Base-by-base conservation (phyloP, 2,329 filamentous ascomycete species). In the Pseudogymnoascus sp. region DNA sequence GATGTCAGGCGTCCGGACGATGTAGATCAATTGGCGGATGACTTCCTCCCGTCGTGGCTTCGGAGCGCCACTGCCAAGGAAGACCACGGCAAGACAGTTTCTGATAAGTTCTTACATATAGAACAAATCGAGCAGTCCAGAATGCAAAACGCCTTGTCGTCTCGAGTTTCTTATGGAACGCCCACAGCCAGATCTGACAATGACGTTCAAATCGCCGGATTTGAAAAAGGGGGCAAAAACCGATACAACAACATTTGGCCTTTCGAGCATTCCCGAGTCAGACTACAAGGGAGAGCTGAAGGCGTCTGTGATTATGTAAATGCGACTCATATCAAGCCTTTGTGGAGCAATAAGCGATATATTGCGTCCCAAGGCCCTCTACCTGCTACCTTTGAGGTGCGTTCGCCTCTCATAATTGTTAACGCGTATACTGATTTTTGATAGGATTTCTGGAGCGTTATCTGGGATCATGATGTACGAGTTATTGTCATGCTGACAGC, bases 201-300 rank as follows among this genome's bases (percentile, higher is more conserved):
- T 33, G 63, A 67, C 59, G 84, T 96, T 6, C 88, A 91, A 69
- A 86, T 99, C 60, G 95, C 90, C 0, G 95, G 95, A 6, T 89
- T 99, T 31, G 95, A 99, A 71, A 95, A 97, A 74, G 95, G 95
- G 6, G 86, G 82, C 16, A 97, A 97, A 79, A 99, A 99, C 70
- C 85, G 95, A 7, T 99, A 99, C 79, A 97, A 97, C 78, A 96
- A 97, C 69, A 97, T 97, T 62, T 88, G 96, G 76, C 95, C 95
- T 0, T 99, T 96, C 72, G 93, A 97, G 71, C 95, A 99, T 75
- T 88, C 91, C 2, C 82, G 95, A 64, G 95, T 99, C 61, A 91
- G 85, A 67, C 76, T 99, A 55, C 82, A 89, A 67, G 84, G 85
- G 43, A 84, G 88, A 37, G 78, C 83, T 0, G 78, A 82, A 1